phyloP scores from a whole-genome alignment of 441 rosid species.

The Brassica balearica region DNA sequence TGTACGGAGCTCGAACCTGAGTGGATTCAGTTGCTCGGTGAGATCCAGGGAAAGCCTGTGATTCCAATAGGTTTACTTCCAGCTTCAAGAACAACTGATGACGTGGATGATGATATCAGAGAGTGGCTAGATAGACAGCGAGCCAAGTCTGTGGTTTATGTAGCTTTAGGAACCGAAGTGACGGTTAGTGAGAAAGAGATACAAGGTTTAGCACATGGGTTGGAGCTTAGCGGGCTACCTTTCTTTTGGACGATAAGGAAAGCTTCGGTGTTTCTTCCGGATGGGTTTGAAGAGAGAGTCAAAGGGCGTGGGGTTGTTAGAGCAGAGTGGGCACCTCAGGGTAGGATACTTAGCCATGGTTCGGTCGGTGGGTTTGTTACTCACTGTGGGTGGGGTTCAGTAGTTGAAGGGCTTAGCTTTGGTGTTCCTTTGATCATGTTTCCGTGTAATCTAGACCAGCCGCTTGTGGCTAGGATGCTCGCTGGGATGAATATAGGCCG shows the following conservation, averaged over 20 bases:
- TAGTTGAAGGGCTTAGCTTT: constrained; percentile 41
- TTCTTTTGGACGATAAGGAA: constrained; percentile 49
- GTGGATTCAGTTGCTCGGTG: constrained; percentile 19
- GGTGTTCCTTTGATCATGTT: constrained; percentile 37
- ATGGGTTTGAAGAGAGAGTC: constrained; percentile 43
- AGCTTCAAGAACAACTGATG: neutral
- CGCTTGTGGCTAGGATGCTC: constrained; percentile 25
- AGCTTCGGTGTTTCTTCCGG: constrained; percentile 31
- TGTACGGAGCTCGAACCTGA: constrained; percentile 32
- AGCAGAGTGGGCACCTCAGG: constrained; percentile 52
- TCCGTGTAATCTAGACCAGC: constrained; percentile 18
- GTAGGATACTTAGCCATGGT: constrained; percentile 43
- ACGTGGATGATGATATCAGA: constrained; percentile 2
- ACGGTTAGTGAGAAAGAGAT: constrained; percentile 25
- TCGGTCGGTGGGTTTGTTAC: constrained; percentile 52
- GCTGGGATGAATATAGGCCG: constrained; percentile 33
- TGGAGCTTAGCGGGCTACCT: constrained; percentile 46
- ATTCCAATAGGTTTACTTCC: constrained; percentile 43
- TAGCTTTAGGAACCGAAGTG: constrained; percentile 29
- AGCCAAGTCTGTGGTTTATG: constrained; percentile 8
- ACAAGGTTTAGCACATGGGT: constrained; percentile 49
- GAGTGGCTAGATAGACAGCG: constrained; percentile 19
- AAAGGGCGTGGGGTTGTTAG: constrained; percentile 45
- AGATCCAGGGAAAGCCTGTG: constrained; percentile 38
- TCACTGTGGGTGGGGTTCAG: constrained; percentile 54